Base-by-base conservation (phyloP, 2,329 filamentous ascomycete genomes). In the Colletotrichum spinosum region DNA sequence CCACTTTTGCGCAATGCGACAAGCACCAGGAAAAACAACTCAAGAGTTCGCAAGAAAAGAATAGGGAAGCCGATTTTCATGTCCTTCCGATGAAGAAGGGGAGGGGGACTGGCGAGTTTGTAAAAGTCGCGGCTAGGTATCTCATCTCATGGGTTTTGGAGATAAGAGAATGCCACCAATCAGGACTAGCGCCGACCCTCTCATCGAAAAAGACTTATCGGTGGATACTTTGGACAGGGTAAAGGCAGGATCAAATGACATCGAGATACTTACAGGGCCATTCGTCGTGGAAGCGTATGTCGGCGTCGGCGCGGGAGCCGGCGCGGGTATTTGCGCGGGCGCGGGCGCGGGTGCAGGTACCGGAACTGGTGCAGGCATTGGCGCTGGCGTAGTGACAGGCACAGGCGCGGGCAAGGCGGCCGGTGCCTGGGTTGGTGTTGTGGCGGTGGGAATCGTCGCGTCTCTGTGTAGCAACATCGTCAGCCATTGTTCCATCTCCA, bases 101-200 rank as follows among this genome's bases (percentile, higher is more conserved):
- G 25, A 25, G 25, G 25, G 68, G 73, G 68, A 77, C 77, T 78
- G 71, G 76, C 70, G 74, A 55, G 33, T 33, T 17, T 17, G 17
- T 17, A 17, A 25, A 25, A 25, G 25, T 25, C 25, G 25, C 25
- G 25, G 25, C 25, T 25, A 25, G 25, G 25, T 25, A 25, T 25
- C 25, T 25, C 25, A 25, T 25, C 25, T 25, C 25, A 25, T 25
- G 25, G 25, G 25, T 25, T 25, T 25, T 25, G 25, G 25, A 25
- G 25, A 25, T 25, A 25, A 25, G 25, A 25, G 25, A 25, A 25
- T 25, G 25, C 25, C 25, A 25, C 25, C 25, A 25, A 25, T 25
- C 25, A 25, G 25, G 25, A 25, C 25, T 25, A 25, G 25, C 25
- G 25, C 25, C 25, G 25, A 4, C 25, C 25, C 25, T 25, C 25